Evolutionary conservation across 2,329 filamentous ascomycete species (phyloP).

Genomic region (Cercospora janseana): DNA sequence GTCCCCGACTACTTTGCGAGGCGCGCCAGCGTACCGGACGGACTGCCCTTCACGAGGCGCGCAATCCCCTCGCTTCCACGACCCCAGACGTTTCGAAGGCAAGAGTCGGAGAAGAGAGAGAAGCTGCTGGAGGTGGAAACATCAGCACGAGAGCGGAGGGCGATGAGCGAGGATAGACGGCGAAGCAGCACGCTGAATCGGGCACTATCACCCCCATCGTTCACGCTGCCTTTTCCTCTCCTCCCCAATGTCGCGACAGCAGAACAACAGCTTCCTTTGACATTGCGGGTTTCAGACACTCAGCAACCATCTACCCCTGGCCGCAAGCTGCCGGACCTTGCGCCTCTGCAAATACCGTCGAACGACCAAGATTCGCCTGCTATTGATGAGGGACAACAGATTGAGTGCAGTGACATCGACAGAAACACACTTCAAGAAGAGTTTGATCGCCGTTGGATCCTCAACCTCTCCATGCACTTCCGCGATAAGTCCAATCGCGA

Average conservation of each 20-base stretch:
- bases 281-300: slow-evolving; percentile 12
- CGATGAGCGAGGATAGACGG: slow-evolving; percentile 62
- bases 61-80: slow-evolving; percentile 71
- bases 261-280: slow-evolving; percentile 2
- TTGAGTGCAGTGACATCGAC: slow-evolving; percentile 44
- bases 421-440: slow-evolving; percentile 71
- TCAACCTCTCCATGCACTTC: slow-evolving; percentile 98
- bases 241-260: slow-evolving; percentile 38
- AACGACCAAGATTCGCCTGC: slow-evolving; percentile 12
- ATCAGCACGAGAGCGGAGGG: slow-evolving; percentile 65
- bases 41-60: slow-evolving; percentile 31
- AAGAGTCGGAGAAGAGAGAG: slow-evolving; percentile 75
- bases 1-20: slow-evolving; percentile 27
- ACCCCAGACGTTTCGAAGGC: slow-evolving; percentile 74
- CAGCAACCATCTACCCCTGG: slow-evolving; percentile 10
- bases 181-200: slow-evolving; percentile 42
- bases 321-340: slow-evolving; percentile 21
- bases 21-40: slow-evolving; percentile 28
- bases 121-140: slow-evolving; percentile 66
- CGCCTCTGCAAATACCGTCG: slow-evolving; percentile 28
- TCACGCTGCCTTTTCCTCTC: slow-evolving; percentile 41
- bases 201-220: slow-evolving; percentile 42
- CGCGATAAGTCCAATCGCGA: slow-evolving; percentile 87
- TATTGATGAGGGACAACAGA: slow-evolving; percentile 33
- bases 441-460: slow-evolving; percentile 79